Percentiles rank a stretch among this genome's conserved stretches.
Evolutionary conservation across 164 flowering plant genomes (phyloP).

Genomic region (Kingdonia uniflora): DNA sequence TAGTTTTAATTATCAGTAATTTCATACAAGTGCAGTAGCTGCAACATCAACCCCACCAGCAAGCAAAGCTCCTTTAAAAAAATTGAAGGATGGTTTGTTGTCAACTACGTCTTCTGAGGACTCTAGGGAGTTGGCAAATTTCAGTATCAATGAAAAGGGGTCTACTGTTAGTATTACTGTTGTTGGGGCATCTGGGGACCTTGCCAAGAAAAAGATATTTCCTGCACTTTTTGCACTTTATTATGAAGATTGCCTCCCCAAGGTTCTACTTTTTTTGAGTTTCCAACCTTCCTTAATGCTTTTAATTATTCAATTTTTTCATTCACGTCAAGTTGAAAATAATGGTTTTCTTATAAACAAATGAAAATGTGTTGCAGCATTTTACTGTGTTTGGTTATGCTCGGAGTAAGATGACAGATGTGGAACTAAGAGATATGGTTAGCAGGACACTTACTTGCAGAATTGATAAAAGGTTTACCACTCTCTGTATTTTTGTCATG

Average conservation of each 20-base stretch:
- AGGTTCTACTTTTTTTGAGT: slow-evolving; percentile 27
- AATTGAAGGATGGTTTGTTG: slow-evolving; percentile 23
- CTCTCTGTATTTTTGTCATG: not conserved
- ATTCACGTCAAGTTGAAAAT: no score
- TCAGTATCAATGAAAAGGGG: slow-evolving; percentile 21
- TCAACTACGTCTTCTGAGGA: slow-evolving; percentile 18
- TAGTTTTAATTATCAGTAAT: slow-evolving; percentile 1
- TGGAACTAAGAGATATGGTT: slow-evolving; percentile 53
- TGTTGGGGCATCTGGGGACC: slow-evolving; percentile 89
- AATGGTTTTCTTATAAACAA: no score
- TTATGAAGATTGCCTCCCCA: slow-evolving; percentile 65
- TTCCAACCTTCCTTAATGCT: not conserved
- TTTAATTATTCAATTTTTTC: not conserved
- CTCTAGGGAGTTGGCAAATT: slow-evolving; percentile 12
- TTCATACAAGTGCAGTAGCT: slow-evolving; percentile 35
- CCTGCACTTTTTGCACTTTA: slow-evolving; percentile 86
- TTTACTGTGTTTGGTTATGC: slow-evolving; percentile 70
- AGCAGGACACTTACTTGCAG: slow-evolving; percentile 69
- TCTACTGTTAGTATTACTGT: slow-evolving; percentile 65
- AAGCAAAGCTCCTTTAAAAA: slow-evolving; percentile 25
- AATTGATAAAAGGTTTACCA: slow-evolving; percentile 52
- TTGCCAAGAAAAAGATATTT: slow-evolving; percentile 86
- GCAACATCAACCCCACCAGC: slow-evolving; percentile 20
- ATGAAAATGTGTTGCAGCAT: slow-evolving; percentile 28
- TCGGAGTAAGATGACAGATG: slow-evolving; percentile 62